Percentiles rank a stretch among this genome's conserved stretches.
phyloP scores from a whole-genome alignment of 768 basidiomycete species.

The Sarcomyxa edulis region DNA sequence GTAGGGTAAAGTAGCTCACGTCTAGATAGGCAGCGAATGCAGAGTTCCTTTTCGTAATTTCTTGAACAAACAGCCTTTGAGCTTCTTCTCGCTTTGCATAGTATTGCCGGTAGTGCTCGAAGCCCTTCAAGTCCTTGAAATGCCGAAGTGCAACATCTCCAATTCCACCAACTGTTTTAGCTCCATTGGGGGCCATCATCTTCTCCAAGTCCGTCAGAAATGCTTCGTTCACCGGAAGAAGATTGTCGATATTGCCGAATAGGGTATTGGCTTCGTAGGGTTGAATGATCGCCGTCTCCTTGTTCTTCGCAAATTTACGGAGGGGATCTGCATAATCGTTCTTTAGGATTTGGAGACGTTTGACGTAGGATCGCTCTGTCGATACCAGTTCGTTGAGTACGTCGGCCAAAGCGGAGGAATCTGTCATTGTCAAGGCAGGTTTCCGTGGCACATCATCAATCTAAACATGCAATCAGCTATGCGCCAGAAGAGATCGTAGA shows the following conservation, averaged over 20 bases:
- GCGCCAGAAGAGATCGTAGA: too few species aligned
- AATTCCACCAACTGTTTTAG: constrained; percentile 52
- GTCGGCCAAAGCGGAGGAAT: constrained; percentile 61
- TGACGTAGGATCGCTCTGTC: constrained; percentile 88
- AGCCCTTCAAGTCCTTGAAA: constrained; percentile 78
- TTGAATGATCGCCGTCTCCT: constrained; percentile 83
- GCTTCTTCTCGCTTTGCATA: constrained; percentile 93
- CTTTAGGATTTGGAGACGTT: constrained; percentile 77
- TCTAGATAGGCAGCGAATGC: constrained; percentile 86
- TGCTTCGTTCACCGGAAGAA: constrained; percentile 84
- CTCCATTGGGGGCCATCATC: constrained; percentile 62
- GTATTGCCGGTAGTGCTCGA: constrained; percentile 89
- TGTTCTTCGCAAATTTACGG: constrained; percentile 76
- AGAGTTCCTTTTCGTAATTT: constrained; percentile 73
- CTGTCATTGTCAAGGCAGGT: constrained; percentile 47
- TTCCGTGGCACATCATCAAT: too few species aligned
- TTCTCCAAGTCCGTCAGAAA: constrained; percentile 81
- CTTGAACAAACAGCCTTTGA: constrained; percentile 80
- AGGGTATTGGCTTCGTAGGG: constrained; percentile 89
- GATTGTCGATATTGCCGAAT: constrained; percentile 90
- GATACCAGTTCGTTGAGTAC: constrained; percentile 82
- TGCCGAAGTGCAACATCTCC: constrained; percentile 86
- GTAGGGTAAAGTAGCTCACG: constrained; percentile 38
- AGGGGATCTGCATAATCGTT: constrained; percentile 88
- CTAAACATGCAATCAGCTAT: too few species aligned